These are phyloP conservation scores for Ascoidea asiatica DNA, from an alignment of 805 yeast genomes.

Conservation along the genomic window DNA sequence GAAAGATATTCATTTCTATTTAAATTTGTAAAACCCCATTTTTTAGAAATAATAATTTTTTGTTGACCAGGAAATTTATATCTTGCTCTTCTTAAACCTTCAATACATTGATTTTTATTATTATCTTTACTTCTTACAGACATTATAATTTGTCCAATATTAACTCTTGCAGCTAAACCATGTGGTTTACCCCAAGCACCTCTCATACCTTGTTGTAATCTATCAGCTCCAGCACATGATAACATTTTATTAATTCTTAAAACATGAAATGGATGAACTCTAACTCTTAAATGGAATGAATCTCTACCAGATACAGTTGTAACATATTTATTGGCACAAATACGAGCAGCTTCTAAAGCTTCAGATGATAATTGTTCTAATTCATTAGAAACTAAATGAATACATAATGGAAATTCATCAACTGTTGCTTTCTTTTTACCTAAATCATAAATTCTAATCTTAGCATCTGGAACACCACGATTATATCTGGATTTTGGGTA, in stretches of 20 bases:
- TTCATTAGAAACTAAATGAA: conserved; percentile 98
- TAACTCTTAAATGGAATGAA: conserved; percentile 98
- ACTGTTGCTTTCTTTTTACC: conserved; percentile 99
- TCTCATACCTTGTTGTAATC: conserved; percentile 99
- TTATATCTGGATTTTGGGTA: conserved; percentile 99
- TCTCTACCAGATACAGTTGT: conserved; percentile 98
- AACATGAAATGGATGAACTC: conserved; percentile 99
- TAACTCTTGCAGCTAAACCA: conserved; percentile 98
- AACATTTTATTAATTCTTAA: conserved; percentile 99
- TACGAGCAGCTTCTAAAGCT: conserved; percentile 99
- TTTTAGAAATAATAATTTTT: conserved; percentile 97
- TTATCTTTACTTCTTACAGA: conserved; percentile 97
- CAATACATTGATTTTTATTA: conserved; percentile 95
- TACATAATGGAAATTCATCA: conserved; percentile 99
- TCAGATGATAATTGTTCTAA: conserved; percentile 98
- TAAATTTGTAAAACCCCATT: conserved; percentile 99
- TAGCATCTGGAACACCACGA: conserved; percentile 99
- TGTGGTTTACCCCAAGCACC: conserved; percentile 99
- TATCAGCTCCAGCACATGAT: conserved; percentile 99
- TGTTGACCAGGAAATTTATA: conserved; percentile 99
- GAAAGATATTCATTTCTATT: conserved; percentile 94
- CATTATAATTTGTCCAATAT: conserved; percentile 96
- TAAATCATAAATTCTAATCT: conserved; percentile 97
- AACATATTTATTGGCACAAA: conserved; percentile 99
- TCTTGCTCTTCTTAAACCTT: conserved; percentile 99